Evolutionary conservation across 768 basidiomycete species (phyloP), one percentile per base, ranked within the genome.

Genomic region (Rhizopogon rudus): DNA sequence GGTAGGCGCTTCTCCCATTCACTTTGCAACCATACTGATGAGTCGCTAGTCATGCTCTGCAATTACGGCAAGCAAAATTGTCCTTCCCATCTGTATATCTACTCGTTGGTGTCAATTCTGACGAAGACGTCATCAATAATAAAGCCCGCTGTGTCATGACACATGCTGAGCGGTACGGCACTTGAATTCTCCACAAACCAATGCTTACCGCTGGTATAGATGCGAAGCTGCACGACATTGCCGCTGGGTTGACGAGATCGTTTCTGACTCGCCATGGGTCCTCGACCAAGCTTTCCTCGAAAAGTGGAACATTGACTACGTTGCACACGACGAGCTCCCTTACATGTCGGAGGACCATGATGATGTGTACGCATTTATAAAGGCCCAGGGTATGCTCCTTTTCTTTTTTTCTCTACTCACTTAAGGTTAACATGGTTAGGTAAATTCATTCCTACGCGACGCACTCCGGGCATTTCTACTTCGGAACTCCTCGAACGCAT

Each of bases 51-150:
- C 95, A 98, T 74, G 92, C 95, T 1, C 77, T 98, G 16, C 96
- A 98, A 71, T 80, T 98, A 31, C 88, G 96, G 28, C 97, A 99
- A 74, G 94, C 96, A 48, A 99, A 99, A 67, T 77, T 97, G 14
- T 86, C 91, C 1, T 98, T 99, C 73, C 86, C 88, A 5, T 82
- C 82, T 31, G 95, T 98, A 6, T 83, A 96, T 70, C 84, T 99
- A 41, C 76, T 99, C 44, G 93, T 87, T 37, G 97, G 97, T n/a
- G 93, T 98, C 42, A 88, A 84, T 68, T 91, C 91, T 12, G 95
- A 97, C 63, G 84, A 91, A 60, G 83, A 91, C 40, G 92, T 96
- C 57, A 72, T 72, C 41, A 63, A 75, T 14, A 79, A 95, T 76
- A 99, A 99, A 72, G 84, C 86, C 16, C 81, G 80, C 28, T 86